Base-by-base conservation (phyloP, 805 yeast species). In the Saccharomycopsis capsularis region DNA sequence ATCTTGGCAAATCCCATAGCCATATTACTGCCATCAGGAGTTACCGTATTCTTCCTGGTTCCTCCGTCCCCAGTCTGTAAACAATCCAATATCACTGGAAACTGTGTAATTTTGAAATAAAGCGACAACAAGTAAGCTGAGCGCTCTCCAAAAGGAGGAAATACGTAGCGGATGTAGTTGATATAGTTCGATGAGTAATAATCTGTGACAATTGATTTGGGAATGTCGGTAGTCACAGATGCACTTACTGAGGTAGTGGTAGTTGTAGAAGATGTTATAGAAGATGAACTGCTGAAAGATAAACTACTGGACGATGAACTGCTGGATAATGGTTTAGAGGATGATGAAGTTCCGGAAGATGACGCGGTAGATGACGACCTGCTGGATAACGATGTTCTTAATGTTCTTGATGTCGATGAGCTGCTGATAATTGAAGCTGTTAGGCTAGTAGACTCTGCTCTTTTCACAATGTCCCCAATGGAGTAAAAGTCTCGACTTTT, bases 1-100 rank as follows among this genome's bases (percentile, higher is more conserved):
- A 53, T 41, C 42, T 50, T 50, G 13, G 79, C 66, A 57, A 66
- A 81, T 0, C 88, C 88, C 2, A 76, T 68, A 1, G 90, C 79
- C 3, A 82, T 73, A 11, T 63, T 55, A 2, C 57, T 55, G 4
- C 65, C 66, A 27, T 61, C 52, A 3, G 74, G 67, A 23, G 70
- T 64, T 4, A 57, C 59, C 0, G 72, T 63, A 5, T 70, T 62
- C 15, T 68, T 62, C 5, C 61, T 55, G 6, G 71, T 67, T 2
- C 84, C 85, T 2, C 68, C 60, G 4, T 57, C 58, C 4, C 66
- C 62, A 4, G 64, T 58, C 55, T 71, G 48, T 44, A 73, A 60
- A 16, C 70, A 64, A 13, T 55, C 59, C 19, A 60, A 58, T 2
- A 59, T 56, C 3, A 70, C 55, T 0, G 63, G 56, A 44, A 60